Evolutionary conservation across 768 basidiomycete genomes (phyloP).

Genomic region (Tylopilus vinaceipallidus): DNA sequence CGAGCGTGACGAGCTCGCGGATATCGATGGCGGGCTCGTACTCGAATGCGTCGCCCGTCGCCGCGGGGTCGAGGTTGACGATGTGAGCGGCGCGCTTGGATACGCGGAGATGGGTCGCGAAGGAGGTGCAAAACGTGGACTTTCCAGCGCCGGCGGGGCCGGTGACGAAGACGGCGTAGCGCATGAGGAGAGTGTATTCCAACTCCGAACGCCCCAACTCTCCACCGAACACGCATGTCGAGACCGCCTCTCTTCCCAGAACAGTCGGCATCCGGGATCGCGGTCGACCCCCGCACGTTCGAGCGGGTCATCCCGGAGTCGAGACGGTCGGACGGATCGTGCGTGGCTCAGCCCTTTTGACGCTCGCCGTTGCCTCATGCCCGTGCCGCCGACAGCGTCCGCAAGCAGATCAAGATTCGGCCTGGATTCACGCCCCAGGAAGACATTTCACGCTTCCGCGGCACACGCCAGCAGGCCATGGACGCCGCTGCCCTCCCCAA

Average conservation of each 20-base stretch:
- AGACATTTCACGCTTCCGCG: conserved; percentile 84
- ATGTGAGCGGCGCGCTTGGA: conserved; percentile 85
- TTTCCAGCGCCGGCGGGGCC: conserved; percentile 99
- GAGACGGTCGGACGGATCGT: conserved; percentile 82
- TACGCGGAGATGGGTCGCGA: conserved; percentile 84
- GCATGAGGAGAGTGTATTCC: conserved; percentile 50
- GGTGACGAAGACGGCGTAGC: conserved; percentile 84
- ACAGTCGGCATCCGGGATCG: conserved; percentile 72
- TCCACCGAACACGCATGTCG: conserved; percentile 51
- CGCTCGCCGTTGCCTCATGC: conserved; percentile 7
- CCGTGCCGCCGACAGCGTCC: conserved; percentile 56
- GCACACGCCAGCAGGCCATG: conserved; percentile 70
- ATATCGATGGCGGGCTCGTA: conserved; percentile 94
- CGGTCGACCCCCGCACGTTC: conserved; percentile 80
- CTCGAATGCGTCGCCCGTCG: conserved; percentile 81
- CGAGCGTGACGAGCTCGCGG: conserved; percentile 83
- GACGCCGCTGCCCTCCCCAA: conserved; percentile 65
- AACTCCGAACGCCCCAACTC: conserved; percentile 28
- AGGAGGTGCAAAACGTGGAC: conserved; percentile 86
- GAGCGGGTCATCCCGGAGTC: conserved; percentile 89
- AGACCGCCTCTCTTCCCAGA: conserved; percentile 73
- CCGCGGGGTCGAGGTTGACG: conserved; percentile 97
- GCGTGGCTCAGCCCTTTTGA: conserved; percentile 21
- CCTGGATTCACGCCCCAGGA: conserved; percentile 95
- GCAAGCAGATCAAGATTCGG: conserved; percentile 86